Base-by-base conservation (phyloP, 305 asterid species). In the Withania somnifera region DNA sequence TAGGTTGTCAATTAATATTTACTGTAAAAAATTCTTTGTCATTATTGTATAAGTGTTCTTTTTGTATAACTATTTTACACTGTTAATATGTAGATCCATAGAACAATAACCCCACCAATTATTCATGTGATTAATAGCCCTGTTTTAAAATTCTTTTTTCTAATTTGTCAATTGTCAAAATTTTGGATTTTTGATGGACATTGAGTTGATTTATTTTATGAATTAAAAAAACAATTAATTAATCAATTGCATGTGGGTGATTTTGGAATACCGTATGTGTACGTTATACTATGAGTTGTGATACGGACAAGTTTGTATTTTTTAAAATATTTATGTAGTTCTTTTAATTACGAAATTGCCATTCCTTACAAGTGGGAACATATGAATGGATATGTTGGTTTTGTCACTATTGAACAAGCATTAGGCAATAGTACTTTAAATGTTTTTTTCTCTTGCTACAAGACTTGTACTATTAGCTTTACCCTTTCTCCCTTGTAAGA, bases 341-440 rank as follows among this genome's bases (percentile, higher is more conserved):
- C 17, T 67, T 42, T 56, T 61, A 58, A 77, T 77, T 73, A 75
- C 36, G 34, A 78, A 66, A 58, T 80, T 77, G 88, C 78, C 84
- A 85, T 76, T 89, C 89, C 91, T 83, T 80, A 82, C 89, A 86
- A 89, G 89, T 85, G 89, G 86, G 91, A 83, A 89, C 86, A 84
- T 84, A 84, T 81, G 81, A 75, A 82, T 63, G 42, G 79, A 38
- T 36, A 57, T 42, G 81, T 45, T 84, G 77, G 84, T 77, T 63
- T 81, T 87, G 88, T 84, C 90, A 85, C 84, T 42, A 30, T 36
- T 52, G 52, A 64, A 36, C 24, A 15, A 4, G 45, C 61, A 26
- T 50, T 17, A 54, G 17, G 51, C 11, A 36, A 7, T 34, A 67
- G 51, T 71, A 1, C 28, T 19, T n/a, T 10, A 60, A 28, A n/a